These are phyloP conservation scores for Glonium stellatum DNA, from an alignment of 495 filamentous ascomycete genomes.

Conservation along the genomic window DNA sequence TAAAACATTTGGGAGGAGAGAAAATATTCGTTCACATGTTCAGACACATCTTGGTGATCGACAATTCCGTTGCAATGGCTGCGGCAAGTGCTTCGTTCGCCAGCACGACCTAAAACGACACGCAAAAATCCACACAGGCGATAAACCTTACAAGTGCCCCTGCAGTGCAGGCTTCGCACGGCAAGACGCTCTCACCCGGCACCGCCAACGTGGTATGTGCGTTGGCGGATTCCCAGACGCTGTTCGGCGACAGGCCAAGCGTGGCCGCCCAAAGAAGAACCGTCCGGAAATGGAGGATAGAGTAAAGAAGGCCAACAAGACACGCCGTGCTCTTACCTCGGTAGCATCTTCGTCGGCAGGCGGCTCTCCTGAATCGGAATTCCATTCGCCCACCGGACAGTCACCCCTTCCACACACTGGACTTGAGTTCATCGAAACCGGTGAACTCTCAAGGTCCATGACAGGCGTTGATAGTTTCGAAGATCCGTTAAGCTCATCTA, in stretches of 20 bases:
- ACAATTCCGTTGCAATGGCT: conserved; percentile 82
- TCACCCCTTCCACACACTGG: conserved; percentile 15
- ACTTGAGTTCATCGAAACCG: conserved; percentile 3
- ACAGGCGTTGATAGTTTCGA: conserved; percentile 16
- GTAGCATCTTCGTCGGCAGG: conserved; percentile 23
- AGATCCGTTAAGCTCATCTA: conserved; percentile 15
- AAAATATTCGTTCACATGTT: conserved; percentile 96
- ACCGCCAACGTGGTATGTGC: conserved; percentile 91
- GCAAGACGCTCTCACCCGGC: conserved; percentile 89
- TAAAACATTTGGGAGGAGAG: conserved; percentile 83
- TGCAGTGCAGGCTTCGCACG: conserved; percentile 88
- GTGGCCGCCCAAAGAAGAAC: conserved; percentile 39
- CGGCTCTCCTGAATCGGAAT: conserved; percentile 19
- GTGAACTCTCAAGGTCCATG: conserved; percentile 4
- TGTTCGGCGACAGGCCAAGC: conserved; percentile 32
- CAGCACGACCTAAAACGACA: conserved; percentile 96
- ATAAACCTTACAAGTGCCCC: conserved; percentile 84
- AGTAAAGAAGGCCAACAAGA: conserved; percentile 30
- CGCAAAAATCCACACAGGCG: conserved; percentile 88
- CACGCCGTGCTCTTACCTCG: conserved; percentile 21
- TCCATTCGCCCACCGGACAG: conserved; percentile 5
- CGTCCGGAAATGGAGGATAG: conserved; percentile 35
- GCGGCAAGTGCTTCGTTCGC: conserved; percentile 88
- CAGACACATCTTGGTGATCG: conserved; percentile 95
- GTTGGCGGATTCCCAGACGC: conserved; percentile 64